phyloP scores from a whole-genome alignment of 2,329 filamentous ascomycete genomes.

The Aspergillus piperis region DNA sequence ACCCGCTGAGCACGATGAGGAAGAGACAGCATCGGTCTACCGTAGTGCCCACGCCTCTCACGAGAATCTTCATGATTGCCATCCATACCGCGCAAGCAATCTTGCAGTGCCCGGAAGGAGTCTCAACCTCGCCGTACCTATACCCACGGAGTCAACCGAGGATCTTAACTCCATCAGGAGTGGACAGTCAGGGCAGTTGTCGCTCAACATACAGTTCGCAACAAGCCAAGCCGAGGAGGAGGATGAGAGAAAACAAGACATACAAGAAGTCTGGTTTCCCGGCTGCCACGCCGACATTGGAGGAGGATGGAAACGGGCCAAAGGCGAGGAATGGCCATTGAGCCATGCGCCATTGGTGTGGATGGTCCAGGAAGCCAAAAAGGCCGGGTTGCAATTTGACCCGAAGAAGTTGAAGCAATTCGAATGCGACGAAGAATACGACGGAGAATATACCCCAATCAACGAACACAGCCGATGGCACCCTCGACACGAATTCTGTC shows the following conservation, averaged over 20 bases:
- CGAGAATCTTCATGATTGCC: slow-evolving; percentile 17
- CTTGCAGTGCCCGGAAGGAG: slow-evolving; percentile 15
- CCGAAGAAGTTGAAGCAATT: slow-evolving; percentile 66
- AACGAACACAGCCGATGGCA: slow-evolving; percentile 24
- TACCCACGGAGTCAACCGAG: slow-evolving; percentile 29
- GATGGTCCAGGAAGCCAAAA: slow-evolving; percentile 67
- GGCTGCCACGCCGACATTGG: slow-evolving; percentile 79
- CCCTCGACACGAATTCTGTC: slow-evolving; percentile 16
- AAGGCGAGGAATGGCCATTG: slow-evolving; percentile 59
- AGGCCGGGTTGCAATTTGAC: slow-evolving; percentile 71
- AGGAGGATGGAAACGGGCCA: slow-evolving; percentile 67
- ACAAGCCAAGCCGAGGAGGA: slow-evolving; percentile 21
- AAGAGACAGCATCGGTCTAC: slow-evolving; percentile 32
- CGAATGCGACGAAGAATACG: slow-evolving; percentile 58
- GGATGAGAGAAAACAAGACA: slow-evolving; percentile 61
- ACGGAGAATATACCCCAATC: slow-evolving; percentile 39
- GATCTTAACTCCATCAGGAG: slow-evolving; percentile 35
- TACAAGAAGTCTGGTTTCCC: slow-evolving; percentile 74
- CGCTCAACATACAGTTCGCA: slow-evolving; percentile 30
- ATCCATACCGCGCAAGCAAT: slow-evolving; percentile 34
- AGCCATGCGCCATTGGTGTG: slow-evolving; percentile 70
- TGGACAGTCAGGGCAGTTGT: slow-evolving; percentile 28
- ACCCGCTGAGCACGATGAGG: slow-evolving; percentile 9
- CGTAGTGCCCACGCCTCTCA: slow-evolving; percentile 28
- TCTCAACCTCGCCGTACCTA: slow-evolving; percentile 32